phyloP scores from a whole-genome alignment of 805 yeast species.

The Wickerhamomyces alni region DNA sequence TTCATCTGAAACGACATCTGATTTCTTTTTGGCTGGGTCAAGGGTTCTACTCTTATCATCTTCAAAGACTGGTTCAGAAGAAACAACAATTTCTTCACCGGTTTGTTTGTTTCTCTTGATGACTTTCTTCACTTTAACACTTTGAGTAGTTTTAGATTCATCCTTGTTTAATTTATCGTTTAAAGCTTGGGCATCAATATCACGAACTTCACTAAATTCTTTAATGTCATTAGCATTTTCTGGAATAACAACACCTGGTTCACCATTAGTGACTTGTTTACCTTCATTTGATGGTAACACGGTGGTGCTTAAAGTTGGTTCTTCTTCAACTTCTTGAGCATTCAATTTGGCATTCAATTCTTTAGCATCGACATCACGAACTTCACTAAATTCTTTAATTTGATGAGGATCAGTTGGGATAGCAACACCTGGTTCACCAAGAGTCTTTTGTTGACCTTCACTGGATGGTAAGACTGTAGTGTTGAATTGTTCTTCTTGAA shows the following conservation, averaged over 20 bases:
- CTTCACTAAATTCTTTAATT: conserved; percentile 50
- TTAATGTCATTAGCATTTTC: conserved; percentile 54
- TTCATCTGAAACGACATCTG: neutral
- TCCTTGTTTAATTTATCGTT: conserved; percentile 35
- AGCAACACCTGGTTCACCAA: conserved; percentile 72
- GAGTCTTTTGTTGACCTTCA: conserved; percentile 32
- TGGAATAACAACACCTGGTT: conserved; percentile 67
- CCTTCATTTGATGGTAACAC: conserved; percentile 42
- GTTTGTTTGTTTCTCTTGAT: conserved; percentile 34
- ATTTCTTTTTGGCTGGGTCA: conserved; percentile 14
- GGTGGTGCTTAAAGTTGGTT: conserved; percentile 25
- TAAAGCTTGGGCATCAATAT: conserved; percentile 53
- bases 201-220: conserved; percentile 53
- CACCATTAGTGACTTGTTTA: conserved; percentile 42
- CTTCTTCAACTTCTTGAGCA: conserved; percentile 7
- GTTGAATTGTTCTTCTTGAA: conserved; percentile 19
- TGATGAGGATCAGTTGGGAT: conserved; percentile 51
- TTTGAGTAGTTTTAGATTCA: conserved; percentile 17
- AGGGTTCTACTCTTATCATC: conserved; percentile 11
- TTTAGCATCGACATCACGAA: conserved; percentile 43
- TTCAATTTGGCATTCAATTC: conserved; percentile 34
- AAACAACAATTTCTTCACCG: conserved; percentile 33
- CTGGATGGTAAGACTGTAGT: conserved; percentile 35
- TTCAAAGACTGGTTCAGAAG: conserved; percentile 23
- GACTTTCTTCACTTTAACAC: conserved; percentile 31